Percentiles rank a stretch among this genome's conserved stretches.
These are phyloP conservation scores for Phyllostachys edulis DNA, from an alignment of 176 grass and related monocot genomes.

Conservation along the genomic window DNA sequence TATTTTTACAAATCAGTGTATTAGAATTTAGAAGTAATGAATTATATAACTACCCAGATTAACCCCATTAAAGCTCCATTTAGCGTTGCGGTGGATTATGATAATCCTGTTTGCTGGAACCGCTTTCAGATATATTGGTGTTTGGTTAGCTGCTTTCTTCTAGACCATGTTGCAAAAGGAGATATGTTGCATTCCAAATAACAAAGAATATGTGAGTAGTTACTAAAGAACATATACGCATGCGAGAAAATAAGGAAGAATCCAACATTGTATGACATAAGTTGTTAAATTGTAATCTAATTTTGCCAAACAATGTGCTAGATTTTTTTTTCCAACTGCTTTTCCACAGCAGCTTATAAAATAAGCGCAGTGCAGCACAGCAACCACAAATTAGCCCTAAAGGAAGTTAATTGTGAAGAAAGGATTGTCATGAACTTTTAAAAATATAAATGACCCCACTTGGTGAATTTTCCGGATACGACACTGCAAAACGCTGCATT, in stretches of 20 bases:
- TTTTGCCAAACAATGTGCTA: not conserved
- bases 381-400: not conserved
- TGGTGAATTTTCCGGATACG: not conserved
- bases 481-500: not conserved
- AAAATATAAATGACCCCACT: not conserved
- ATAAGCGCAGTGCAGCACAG: not conserved
- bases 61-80: not conserved
- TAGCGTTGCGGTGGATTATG: not conserved
- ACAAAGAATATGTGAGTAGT: not conserved
- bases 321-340: not conserved
- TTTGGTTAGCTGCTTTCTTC: not conserved
- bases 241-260: not conserved
- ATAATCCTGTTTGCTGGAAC: not conserved
- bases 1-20: slow-evolving; percentile 13
- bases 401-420: slow-evolving; percentile 5
- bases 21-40: slow-evolving; percentile 5
- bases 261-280: not conserved
- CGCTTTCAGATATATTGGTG: not conserved
- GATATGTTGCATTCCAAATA: not conserved
- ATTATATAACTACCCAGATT: not conserved
- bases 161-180: not conserved
- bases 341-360: not conserved
- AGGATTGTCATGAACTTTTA: not conserved
- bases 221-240: not conserved
- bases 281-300: not conserved